Conservation (phyloP, 2,329 filamentous ascomycete genomes). For the Pseudocercospora vitis region DNA sequence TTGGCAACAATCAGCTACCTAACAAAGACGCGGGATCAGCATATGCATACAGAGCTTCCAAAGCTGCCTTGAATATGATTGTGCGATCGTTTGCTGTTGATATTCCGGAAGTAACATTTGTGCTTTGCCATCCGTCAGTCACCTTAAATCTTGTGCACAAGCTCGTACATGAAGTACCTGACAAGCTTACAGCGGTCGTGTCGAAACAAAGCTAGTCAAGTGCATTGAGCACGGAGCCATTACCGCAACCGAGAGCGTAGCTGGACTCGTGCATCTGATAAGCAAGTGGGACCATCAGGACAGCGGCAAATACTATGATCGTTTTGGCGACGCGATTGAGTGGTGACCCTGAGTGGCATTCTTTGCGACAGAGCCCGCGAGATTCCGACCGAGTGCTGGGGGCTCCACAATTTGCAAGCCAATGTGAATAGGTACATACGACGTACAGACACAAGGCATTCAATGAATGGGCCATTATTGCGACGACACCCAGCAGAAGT, state of each 20-base stretch:
- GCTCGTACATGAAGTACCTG: not conserved
- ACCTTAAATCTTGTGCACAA: not conserved
- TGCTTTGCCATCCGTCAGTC: slow-evolving; percentile 44
- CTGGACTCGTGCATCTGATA: slow-evolving; percentile 42
- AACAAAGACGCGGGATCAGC: slow-evolving; percentile 40
- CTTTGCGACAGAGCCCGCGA: too few relatives aligned
- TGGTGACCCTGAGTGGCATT: too few relatives aligned
- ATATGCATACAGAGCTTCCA: slow-evolving; percentile 51
- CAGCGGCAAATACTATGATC: slow-evolving; percentile 46
- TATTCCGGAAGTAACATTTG: slow-evolving; percentile 44
- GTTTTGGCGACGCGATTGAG: slow-evolving; percentile 44
- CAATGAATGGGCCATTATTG: too few relatives aligned
- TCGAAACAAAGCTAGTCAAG: slow-evolving; percentile 47
- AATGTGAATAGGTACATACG: too few relatives aligned
- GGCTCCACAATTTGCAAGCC: too few relatives aligned
- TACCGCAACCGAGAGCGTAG: slow-evolving; percentile 43
- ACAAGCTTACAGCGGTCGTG: slow-evolving; percentile 36
- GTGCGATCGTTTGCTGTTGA: slow-evolving; percentile 47
- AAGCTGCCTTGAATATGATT: slow-evolving; percentile 50
- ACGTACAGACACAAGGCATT: too few relatives aligned
- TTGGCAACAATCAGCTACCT: slow-evolving; percentile 39
- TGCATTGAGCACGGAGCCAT: slow-evolving; percentile 50
- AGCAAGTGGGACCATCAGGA: slow-evolving; percentile 34
- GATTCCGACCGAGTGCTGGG: too few relatives aligned
- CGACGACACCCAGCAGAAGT: too few relatives aligned